Percentiles rank a stretch among this genome's conserved stretches.
Evolutionary conservation across 331 rosid genomes (phyloP).

Genomic region (Phaseolus coccineus): DNA sequence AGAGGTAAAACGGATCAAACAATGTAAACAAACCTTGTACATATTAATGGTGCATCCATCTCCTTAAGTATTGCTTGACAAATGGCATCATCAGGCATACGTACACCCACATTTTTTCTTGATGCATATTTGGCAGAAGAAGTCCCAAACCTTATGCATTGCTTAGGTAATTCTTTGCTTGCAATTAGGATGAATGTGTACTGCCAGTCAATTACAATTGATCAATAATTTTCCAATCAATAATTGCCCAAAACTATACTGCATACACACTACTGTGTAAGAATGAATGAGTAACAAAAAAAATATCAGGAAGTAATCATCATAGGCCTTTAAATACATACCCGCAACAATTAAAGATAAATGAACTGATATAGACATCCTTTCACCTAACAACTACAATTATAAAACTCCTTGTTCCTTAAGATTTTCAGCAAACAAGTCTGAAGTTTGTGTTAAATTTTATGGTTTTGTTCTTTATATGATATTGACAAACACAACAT

Average conservation of each 20-base stretch:
- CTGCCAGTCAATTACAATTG: conserved; percentile 60
- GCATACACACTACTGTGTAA: conserved; percentile 7
- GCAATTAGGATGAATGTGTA: conserved; percentile 95
- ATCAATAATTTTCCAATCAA: conserved; percentile 26
- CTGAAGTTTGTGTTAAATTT: conserved; percentile 14
- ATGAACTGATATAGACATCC: conserved; percentile 36
- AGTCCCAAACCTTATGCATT: conserved; percentile 81
- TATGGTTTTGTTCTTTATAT: not conserved
- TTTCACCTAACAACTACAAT: conserved; percentile 28
- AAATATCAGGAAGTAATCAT: conserved; percentile 12
- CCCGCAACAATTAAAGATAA: conserved; percentile 2
- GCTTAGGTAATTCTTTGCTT: conserved; percentile 89
- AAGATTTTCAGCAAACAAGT: conserved; percentile 25
- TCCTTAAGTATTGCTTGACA: conserved; percentile 86
- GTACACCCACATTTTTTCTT: conserved; percentile 91
- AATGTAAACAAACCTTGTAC: conserved; percentile 67
- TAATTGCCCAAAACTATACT: conserved; percentile 34
- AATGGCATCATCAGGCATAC: conserved; percentile 86
- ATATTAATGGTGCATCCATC: conserved; percentile 82
- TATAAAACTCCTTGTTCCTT: conserved; percentile 2
- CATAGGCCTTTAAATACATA: conserved; percentile 12
- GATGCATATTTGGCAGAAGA: conserved; percentile 69
- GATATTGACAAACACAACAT: conserved; percentile 3
- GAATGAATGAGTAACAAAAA: conserved; percentile 1
- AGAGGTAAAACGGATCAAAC: conserved; percentile 8